Evolutionary conservation across 1,284 basidiomycete species (phyloP), one percentile per base, ranked within the genome.

Genomic region (Rhodotorula sp.): DNA sequence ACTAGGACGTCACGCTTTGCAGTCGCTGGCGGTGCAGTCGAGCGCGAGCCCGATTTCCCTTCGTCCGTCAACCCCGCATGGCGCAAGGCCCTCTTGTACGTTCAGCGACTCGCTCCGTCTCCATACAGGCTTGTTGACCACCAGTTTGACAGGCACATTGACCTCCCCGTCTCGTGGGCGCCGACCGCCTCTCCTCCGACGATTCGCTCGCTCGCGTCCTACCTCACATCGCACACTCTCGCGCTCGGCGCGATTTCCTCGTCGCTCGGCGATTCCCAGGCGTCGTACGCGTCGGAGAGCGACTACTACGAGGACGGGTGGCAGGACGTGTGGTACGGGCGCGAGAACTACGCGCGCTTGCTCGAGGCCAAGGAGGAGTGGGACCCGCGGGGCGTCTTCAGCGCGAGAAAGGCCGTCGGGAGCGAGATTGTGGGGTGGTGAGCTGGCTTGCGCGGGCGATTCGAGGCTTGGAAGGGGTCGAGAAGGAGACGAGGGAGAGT

Each of bases 291-390:
- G 10, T 61, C 53, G 23, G 73, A 74, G 53, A 52, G 55, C 17
- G n/a, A 72, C 58, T 68, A 54, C 42, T 23, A 69, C 55, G 72
- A 72, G 48, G 45, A 27, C 45, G 69, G 70, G 46, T 72, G 71
- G 71, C 56, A 61, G 46, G 4, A n/a, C 10, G 58, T 70, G 23
- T 72, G 63, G 62, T 66, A 64, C 45, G 67, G 67, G 3, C 34
- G 41, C 48, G 72, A 71, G 45, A 71, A 67, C 45, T 74, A 74
- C 49, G n/a, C 45, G 52, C 9, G 49, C 8, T 44, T 74, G 57
- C 25, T 71, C 21, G 34, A 57, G 42, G 64, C 56, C 21, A 74
- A 74, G 66, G n/a, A 27, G 45, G 61, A 57, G 45, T 74, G 65
- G 64, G 72, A 74, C 45, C 66, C 66, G 0, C 16, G 61, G 27